Percentiles rank a stretch among this genome's conserved stretches.
phyloP scores from a whole-genome alignment of 371 early-diverging fungal genomes.

The Batkoa obscura region DNA sequence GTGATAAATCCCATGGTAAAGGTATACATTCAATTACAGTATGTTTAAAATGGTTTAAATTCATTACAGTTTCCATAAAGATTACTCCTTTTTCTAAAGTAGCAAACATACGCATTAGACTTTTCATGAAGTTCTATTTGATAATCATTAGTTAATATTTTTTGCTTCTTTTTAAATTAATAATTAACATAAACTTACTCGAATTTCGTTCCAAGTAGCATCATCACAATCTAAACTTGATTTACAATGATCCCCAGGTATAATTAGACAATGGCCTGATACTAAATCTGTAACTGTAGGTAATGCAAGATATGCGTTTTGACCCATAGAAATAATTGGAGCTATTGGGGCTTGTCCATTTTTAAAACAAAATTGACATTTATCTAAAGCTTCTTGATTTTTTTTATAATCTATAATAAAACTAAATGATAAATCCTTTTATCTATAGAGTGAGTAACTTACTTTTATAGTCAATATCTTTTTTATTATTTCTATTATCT shows the following conservation, averaged over 20 bases:
- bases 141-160: background rate
- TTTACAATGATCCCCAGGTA: slow-evolving; percentile 65
- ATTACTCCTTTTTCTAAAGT: slow-evolving; percentile 40
- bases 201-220: slow-evolving; percentile 79
- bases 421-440: background rate
- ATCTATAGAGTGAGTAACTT: too few species aligned
- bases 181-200: slow-evolving; percentile 20
- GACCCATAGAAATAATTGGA: slow-evolving; percentile 61
- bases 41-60: slow-evolving; percentile 51
- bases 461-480: too few species aligned
- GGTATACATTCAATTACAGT: slow-evolving; percentile 82
- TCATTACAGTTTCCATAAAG: slow-evolving; percentile 77
- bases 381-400: slow-evolving; percentile 37
- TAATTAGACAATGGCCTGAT: slow-evolving; percentile 76
- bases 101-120: slow-evolving; percentile 70
- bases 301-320: slow-evolving; percentile 57
- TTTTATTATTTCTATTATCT: too few species aligned
- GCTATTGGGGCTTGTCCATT: slow-evolving; percentile 39
- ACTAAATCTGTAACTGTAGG: slow-evolving; percentile 52
- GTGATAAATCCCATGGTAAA: slow-evolving; percentile 50
- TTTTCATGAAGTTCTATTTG: slow-evolving; percentile 79
- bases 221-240: slow-evolving; percentile 77
- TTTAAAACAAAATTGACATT: slow-evolving; percentile 62
- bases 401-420: slow-evolving; percentile 35
- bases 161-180: background rate